These are phyloP conservation scores for Phialemoniopsis sp. DNA, from an alignment of 2,329 filamentous ascomycete species.

Conservation along the genomic window DNA sequence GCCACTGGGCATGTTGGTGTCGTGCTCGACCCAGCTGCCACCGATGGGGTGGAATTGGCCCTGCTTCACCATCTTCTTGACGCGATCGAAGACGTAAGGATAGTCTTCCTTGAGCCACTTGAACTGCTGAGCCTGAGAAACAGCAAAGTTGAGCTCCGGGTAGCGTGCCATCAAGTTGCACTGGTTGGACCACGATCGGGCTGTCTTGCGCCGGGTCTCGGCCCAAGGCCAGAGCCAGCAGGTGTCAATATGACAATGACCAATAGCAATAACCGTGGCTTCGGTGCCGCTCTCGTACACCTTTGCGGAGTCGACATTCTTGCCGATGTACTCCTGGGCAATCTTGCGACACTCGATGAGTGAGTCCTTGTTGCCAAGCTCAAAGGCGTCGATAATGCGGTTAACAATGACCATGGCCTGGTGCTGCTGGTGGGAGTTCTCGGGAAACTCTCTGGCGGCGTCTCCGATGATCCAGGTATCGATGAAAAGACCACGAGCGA, in stretches of 20 bases:
- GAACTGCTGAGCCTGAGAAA: constrained; percentile 94
- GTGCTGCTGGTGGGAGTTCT: constrained; percentile 85
- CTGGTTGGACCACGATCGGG: constrained; percentile 93
- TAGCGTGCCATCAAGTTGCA: constrained; percentile 94
- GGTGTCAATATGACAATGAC: constrained; percentile 96
- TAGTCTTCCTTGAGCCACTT: constrained; percentile 95
- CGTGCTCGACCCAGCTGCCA: constrained; percentile 98
- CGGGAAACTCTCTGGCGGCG: constrained; percentile 85
- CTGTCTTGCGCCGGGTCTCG: constrained; percentile 95
- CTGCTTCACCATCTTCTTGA: constrained; percentile 85
- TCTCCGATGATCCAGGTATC: constrained; percentile 97
- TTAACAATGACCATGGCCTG: constrained; percentile 80
- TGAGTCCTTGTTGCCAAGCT: constrained; percentile 72
- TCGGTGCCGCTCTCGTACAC: constrained; percentile 76
- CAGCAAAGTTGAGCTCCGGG: constrained; percentile 87
- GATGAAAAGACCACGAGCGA: constrained; percentile 77
- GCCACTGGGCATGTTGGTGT: constrained; percentile 94
- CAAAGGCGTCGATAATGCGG: constrained; percentile 85
- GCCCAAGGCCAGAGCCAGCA: constrained; percentile 99
- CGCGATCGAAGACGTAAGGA: constrained; percentile 81
- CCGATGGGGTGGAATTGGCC: constrained; percentile 93
- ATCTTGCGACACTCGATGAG: constrained; percentile 79
- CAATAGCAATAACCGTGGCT: constrained; percentile 81
- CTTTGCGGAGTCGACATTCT: constrained; percentile 73
- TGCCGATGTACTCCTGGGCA: constrained; percentile 76